A percentile compares a stretch with the other conserved stretches of the same genome.
phyloP scores from a whole-genome alignment of 768 basidiomycete genomes.

The Tricholoma furcatifolium region DNA sequence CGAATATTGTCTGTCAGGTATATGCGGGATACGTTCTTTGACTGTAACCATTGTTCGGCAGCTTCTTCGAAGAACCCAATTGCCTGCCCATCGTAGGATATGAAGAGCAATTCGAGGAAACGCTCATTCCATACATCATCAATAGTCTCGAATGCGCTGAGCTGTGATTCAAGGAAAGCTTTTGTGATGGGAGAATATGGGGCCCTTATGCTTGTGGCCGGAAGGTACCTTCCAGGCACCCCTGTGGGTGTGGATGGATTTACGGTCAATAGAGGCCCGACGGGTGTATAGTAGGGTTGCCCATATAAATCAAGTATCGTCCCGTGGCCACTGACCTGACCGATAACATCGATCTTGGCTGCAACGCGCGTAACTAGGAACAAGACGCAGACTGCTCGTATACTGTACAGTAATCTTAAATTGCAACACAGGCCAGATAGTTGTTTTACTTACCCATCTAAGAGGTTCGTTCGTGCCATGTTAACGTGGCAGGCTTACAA shows the following conservation, averaged over 20 bases:
- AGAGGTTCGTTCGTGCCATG: no score
- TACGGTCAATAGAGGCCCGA: conserved; percentile 12
- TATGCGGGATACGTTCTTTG: conserved; percentile 19
- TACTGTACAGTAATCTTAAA: not conserved
- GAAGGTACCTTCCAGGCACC: conserved; percentile 10
- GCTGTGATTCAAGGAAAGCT: conserved; percentile 24
- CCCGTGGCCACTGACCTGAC: conserved; percentile 8
- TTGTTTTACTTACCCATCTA: no score
- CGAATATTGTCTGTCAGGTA: conserved; percentile 22
- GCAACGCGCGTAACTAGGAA: conserved; percentile 7
- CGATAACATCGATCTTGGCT: conserved; percentile 8
- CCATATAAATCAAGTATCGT: conserved; percentile 14
- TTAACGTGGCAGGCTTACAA: no score
- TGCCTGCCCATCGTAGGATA: conserved; percentile 25
- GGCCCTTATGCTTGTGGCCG: conserved; percentile 26
- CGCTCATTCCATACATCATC: conserved; percentile 34
- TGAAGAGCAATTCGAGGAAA: conserved; percentile 27
- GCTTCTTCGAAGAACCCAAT: conserved; percentile 24
- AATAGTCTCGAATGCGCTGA: conserved; percentile 19
- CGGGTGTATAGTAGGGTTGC: conserved; percentile 21
- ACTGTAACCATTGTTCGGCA: conserved; percentile 26
- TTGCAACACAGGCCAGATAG: no score
- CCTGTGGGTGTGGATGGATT: conserved; percentile 4
- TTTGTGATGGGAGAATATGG: conserved; percentile 25
- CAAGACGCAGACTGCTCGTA: conserved; percentile 3